These are phyloP conservation scores for Phalaenopsis equestris DNA, from an alignment of 106 monocot genomes.

Conservation along the genomic window DNA sequence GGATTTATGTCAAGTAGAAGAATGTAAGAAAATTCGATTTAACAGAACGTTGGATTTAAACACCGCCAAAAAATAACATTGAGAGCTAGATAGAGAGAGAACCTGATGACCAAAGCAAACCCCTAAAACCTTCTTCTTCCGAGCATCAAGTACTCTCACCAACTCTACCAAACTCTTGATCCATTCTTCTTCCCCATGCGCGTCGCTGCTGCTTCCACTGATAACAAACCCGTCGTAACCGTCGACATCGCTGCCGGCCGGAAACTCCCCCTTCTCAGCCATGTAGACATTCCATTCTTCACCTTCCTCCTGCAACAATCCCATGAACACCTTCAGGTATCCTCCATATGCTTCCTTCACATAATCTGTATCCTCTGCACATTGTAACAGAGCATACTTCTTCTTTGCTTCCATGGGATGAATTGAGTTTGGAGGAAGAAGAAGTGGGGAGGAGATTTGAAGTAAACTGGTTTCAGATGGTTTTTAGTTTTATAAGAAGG, in stretches of 20 bases:
- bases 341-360: conserved; percentile 73
- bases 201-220: conserved; percentile 82
- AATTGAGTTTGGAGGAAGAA: no score
- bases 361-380: conserved; percentile 85
- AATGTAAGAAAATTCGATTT: no score
- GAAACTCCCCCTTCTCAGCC: conserved; percentile 56
- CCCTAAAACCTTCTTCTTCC: conserved; percentile 65
- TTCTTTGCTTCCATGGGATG: conserved; percentile 14
- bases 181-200: conserved; percentile 74
- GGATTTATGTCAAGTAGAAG: no score
- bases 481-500: no score
- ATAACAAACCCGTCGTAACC: conserved; percentile 69
- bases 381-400: conserved; percentile 62
- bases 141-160: conserved; percentile 23
- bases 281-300: conserved; percentile 63
- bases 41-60: no score
- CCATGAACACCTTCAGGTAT: conserved; percentile 61
- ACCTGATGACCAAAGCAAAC: conserved; percentile 98
- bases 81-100: not conserved
- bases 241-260: conserved; percentile 23
- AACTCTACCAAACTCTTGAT: conserved; percentile 45
- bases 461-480: no score
- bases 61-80: no score
- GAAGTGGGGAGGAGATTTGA: no score
- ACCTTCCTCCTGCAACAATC: conserved; percentile 41